Evolutionary conservation across 192 early-diverging fungal genomes (phyloP).

Genomic region (Oehlia diaphana): DNA sequence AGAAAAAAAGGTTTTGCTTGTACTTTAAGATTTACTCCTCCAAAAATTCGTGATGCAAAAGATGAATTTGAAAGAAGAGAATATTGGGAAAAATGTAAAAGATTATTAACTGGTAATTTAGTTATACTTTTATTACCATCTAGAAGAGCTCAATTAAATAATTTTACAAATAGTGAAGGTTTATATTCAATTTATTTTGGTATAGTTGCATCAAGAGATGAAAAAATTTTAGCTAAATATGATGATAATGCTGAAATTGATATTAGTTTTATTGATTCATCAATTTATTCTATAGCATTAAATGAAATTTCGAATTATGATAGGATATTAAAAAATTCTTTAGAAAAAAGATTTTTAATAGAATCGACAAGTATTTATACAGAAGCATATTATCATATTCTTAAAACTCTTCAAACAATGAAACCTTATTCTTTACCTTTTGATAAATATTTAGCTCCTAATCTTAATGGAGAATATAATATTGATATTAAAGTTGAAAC

Average conservation of each 20-base stretch:
- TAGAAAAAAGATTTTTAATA: conserved; percentile 36
- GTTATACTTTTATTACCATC: conserved; percentile 39
- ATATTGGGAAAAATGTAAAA: no score
- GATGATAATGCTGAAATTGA: conserved; percentile 24
- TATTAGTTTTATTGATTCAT: conserved; percentile 35
- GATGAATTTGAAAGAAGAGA: no score
- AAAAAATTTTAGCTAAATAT: conserved; percentile 30
- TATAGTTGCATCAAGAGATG: conserved; percentile 36
- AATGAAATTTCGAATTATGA: conserved; percentile 13
- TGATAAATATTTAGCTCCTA: conserved; percentile 41
- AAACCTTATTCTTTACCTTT: conserved; percentile 39
- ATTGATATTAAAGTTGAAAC: conserved; percentile 20
- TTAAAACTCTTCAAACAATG: conserved; percentile 37
- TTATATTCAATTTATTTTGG: conserved; percentile 29
- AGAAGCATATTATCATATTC: conserved; percentile 40
- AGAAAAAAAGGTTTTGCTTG: no score
- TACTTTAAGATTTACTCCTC: no score
- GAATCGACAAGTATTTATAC: conserved; percentile 40
- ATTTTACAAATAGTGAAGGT: neutral
- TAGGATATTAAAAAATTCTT: neutral
- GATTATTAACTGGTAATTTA: conserved; percentile 34
- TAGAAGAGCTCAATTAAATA: neutral
- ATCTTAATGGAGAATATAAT: no score
- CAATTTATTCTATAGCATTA: conserved; percentile 29
- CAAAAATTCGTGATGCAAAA: no score